Evolutionary conservation across 208 protist species (phyloP).

Genomic region (Leishmania tropica): DNA sequence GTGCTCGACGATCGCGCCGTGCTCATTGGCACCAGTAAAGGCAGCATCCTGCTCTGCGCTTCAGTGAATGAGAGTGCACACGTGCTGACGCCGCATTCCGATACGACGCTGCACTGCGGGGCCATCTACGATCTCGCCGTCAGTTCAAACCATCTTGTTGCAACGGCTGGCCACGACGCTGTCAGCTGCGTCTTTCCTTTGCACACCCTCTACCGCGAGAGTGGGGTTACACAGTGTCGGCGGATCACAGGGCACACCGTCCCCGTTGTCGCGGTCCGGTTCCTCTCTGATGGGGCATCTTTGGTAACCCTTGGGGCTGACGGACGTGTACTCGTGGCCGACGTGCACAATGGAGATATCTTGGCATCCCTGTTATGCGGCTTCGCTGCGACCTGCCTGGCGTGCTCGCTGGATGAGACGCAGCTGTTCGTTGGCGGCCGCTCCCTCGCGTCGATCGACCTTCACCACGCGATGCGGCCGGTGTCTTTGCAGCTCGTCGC

Average conservation of each 20-base stretch:
- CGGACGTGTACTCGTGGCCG: slow-evolving; percentile 42
- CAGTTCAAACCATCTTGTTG: slow-evolving; percentile 50
- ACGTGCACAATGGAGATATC: slow-evolving; percentile 24
- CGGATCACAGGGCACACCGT: slow-evolving; percentile 61
- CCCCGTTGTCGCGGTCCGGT: slow-evolving; percentile 38
- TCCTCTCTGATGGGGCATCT: slow-evolving; percentile 29
- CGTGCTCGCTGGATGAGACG: slow-evolving; percentile 70
- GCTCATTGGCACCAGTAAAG: slow-evolving; percentile 26
- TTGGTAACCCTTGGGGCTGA: slow-evolving; percentile 28
- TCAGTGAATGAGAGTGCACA: not conserved
- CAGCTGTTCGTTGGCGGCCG: slow-evolving; percentile 62
- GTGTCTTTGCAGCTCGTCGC: slow-evolving; percentile 6
- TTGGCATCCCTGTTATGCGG: slow-evolving; percentile 43
- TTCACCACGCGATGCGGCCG: slow-evolving; percentile 38
- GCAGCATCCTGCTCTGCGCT: slow-evolving; percentile 24
- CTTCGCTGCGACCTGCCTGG: slow-evolving; percentile 51
- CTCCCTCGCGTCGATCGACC: slow-evolving; percentile 48
- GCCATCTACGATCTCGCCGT: slow-evolving; percentile 57
- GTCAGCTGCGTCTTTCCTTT: slow-evolving; percentile 52
- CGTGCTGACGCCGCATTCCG: slow-evolving; percentile 24
- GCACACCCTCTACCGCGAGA: slow-evolving; percentile 19
- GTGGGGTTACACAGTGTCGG: slow-evolving; percentile 6
- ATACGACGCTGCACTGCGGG: slow-evolving; percentile 59
- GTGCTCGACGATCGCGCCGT: slow-evolving; percentile 9
- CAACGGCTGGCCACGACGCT: slow-evolving; percentile 75